Percentiles rank a stretch among this genome's conserved stretches.
These are phyloP conservation scores for Plicaturopsis crispa DNA, from an alignment of 768 basidiomycete species.

Conservation along the genomic window DNA sequence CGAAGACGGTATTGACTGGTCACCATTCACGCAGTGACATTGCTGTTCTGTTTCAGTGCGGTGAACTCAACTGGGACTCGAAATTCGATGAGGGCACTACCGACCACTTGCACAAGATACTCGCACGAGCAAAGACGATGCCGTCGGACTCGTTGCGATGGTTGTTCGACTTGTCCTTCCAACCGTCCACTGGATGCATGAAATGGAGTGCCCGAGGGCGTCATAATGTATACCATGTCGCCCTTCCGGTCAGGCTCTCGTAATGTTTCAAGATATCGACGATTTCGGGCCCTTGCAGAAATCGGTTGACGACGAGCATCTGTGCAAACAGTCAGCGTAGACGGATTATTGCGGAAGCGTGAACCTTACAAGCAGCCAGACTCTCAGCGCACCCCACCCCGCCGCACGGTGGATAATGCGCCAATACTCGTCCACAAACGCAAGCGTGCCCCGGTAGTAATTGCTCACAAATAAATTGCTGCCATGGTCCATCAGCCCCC, in stretches of 20 bases:
- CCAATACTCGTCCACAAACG: conserved; percentile 58
- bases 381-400: conserved; percentile 56
- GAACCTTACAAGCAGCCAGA: conserved; percentile 48
- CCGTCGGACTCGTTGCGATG: no score
- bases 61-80: no score
- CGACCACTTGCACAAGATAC: no score
- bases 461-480: conserved; percentile 51
- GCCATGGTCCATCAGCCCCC: conserved; percentile 1
- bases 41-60: no score
- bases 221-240: conserved; percentile 26
- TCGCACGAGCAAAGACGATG: no score
- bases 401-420: conserved; percentile 61
- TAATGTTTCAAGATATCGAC: conserved; percentile 46
- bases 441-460: conserved; percentile 42
- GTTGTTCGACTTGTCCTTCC: no score
- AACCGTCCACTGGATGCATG: neutral
- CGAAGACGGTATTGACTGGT: no score
- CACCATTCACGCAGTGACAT: no score
- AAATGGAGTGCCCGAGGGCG: neutral
- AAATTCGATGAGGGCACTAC: no score
- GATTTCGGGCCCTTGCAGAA: conserved; percentile 43
- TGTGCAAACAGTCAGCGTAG: conserved; percentile 14
- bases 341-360: neutral
- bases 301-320: conserved; percentile 49
- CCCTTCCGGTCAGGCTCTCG: conserved; percentile 43